A percentile compares a stretch with the other conserved stretches of the same genome.
phyloP scores from a whole-genome alignment of 768 basidiomycete genomes.

The Russula abietina region DNA sequence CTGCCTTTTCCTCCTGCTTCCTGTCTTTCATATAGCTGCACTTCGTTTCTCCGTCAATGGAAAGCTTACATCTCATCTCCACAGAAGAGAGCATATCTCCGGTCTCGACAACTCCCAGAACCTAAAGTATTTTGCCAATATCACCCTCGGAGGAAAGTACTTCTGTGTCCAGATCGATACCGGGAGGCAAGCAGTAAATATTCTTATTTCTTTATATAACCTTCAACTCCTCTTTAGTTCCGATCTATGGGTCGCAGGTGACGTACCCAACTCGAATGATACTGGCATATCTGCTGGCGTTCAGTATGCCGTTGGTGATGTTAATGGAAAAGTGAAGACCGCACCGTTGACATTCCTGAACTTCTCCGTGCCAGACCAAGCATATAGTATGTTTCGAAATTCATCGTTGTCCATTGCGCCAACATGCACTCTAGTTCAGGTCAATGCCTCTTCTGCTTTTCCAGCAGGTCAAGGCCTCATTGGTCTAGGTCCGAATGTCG shows the following conservation, averaged over 20 bases:
- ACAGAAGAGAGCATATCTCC: constrained; percentile 29
- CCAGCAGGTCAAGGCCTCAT: constrained; percentile 37
- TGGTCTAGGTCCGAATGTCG: constrained; percentile 60
- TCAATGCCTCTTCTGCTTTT: constrained; percentile 32
- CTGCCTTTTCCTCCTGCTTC: neutral
- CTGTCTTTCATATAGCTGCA: constrained; percentile 3
- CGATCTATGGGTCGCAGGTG: constrained; percentile 54
- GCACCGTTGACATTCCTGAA: constrained; percentile 42
- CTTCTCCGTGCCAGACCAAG: constrained; percentile 41
- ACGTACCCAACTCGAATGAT: constrained; percentile 36
- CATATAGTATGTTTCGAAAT: constrained; percentile 37
- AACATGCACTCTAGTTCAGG: constrained; percentile 35
- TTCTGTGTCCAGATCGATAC: constrained; percentile 41
- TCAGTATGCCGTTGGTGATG: constrained; percentile 49
- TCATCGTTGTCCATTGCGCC: neutral
- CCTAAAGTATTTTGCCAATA: constrained; percentile 35
- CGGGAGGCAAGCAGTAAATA: constrained; percentile 35
- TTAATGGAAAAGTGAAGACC: constrained; percentile 42
- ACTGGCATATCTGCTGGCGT: constrained; percentile 39
- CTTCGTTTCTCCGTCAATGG: constrained; percentile 10
- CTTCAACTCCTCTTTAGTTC: constrained; percentile 39
- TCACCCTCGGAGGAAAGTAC: constrained; percentile 35
- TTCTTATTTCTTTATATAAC: neutral
- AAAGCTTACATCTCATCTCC: constrained; percentile 8
- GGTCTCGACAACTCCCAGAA: constrained; percentile 31